Conservation (phyloP, 441 rosid species). For the Adansonia rubrostipa region DNA sequence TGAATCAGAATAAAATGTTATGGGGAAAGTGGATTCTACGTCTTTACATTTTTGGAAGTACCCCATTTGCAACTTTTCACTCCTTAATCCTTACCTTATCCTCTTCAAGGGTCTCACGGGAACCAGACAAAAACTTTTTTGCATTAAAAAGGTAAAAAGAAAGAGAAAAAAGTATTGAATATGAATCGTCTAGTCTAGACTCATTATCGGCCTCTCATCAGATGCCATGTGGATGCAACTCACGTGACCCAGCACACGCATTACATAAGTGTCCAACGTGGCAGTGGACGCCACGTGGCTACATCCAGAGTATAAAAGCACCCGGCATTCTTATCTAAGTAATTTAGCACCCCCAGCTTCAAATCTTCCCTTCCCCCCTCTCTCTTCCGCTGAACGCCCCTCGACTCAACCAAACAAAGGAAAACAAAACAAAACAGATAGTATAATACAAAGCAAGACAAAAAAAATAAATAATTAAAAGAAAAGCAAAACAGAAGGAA, state of each 20-base stretch:
- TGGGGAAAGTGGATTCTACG: neutral
- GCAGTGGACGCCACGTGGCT: conserved; percentile 54
- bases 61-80: too few relatives aligned
- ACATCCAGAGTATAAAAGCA: conserved; percentile 37
- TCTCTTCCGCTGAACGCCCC: conserved; percentile 35
- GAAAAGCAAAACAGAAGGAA: conserved; percentile 13
- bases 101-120: neutral
- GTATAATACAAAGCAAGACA: conserved; percentile 12
- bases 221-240: conserved; percentile 28
- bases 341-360: conserved; percentile 14
- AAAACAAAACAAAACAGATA: conserved; percentile 22
- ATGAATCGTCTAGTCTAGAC: neutral
- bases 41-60: neutral
- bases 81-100: neutral
- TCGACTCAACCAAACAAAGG: conserved; percentile 20
- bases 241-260: conserved; percentile 39
- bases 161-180: too few relatives aligned
- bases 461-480: conserved; percentile 23
- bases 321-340: conserved; percentile 32
- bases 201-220: conserved; percentile 17
- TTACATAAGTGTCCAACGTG: conserved; percentile 55
- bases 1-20: too few relatives aligned
- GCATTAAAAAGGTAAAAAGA: neutral
- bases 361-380: conserved; percentile 18
- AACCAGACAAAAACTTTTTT: conserved; percentile 11